Base-by-base conservation (phyloP, 2,329 filamentous ascomycete species). In the Alternaria metachromatica region DNA sequence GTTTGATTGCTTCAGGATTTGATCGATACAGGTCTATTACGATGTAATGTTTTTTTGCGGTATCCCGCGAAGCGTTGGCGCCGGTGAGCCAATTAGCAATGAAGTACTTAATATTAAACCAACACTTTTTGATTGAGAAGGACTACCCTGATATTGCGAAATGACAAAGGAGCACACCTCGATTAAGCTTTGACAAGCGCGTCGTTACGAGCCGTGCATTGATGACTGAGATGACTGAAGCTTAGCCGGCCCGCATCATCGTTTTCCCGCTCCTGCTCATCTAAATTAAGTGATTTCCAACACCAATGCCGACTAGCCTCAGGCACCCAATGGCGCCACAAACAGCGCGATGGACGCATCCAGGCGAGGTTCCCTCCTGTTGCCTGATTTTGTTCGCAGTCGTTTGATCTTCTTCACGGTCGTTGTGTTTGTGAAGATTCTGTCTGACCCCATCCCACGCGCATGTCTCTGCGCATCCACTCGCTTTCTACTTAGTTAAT, bases 381-480 rank as follows among this genome's bases (percentile, higher is more conserved):
- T 60, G 57, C 57, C 58, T 64, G 45, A 18, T 49, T 6, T 25
- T 50, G 6, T 30, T 33, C 28, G 49, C 45, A 53, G 57, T 58
- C 48, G 54, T 33, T 33, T 63, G 45, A 33, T 48, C n/a, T 30
- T 50, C 18, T 28, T 33, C 26, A 44, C 45, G 58, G 57, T 58
- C 46, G 54, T 33, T n/a, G 53, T 64, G 62, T 48, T 44, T 62
- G 43, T 15, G 13, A 41, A 53, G 49, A 20, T 33, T 49, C 20
- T 33, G 49, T 49, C 45, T 37, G 33, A 44, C 44, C 49, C 28
- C 49, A 49, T 46, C 25, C 48, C 48, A 54, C 26, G 58, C 60
- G 60, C 64, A 46, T 57, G n/a, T 46, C 57, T 60, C 23, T 48
- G 57, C 60, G 56, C 64, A 58, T 64, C 58, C 64, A 51, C 44